phyloP scores from a whole-genome alignment of 1,284 basidiomycete species.

The Ganoderma multipileum region DNA sequence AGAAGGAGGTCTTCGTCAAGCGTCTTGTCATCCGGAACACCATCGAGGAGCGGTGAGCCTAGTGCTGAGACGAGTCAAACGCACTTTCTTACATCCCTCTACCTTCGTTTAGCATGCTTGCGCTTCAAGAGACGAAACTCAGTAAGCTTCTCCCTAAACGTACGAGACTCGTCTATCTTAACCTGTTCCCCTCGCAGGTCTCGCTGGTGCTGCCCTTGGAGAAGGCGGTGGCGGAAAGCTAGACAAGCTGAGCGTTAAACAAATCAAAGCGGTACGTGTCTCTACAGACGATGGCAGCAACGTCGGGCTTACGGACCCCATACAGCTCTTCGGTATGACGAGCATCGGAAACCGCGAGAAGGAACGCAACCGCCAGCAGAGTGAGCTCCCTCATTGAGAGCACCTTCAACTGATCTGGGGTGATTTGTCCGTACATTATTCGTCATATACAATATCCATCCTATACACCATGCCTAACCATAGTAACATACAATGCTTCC shows the following conservation, averaged over 20 bases:
- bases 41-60: conserved; percentile 70
- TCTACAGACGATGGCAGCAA: neutral
- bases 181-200: conserved; percentile 41
- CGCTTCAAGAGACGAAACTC: conserved; percentile 69
- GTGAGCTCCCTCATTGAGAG: neutral
- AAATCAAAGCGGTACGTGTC: conserved; percentile 56
- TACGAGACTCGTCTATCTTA: neutral
- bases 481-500: neutral
- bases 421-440: conserved; percentile 6
- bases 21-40: conserved; percentile 69
- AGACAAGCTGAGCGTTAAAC: conserved; percentile 67
- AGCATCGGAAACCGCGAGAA: conserved; percentile 5
- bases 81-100: neutral
- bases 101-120: conserved; percentile 55
- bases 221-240: conserved; percentile 66
- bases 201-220: conserved; percentile 71
- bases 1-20: conserved; percentile 73
- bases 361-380: neutral
- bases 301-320: neutral
- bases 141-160: conserved; percentile 39
- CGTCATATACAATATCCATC: neutral
- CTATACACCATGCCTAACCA: neutral
- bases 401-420: neutral
- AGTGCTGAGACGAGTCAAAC: neutral
- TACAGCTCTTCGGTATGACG: conserved; percentile 7